Evolutionary conservation across 148 eudicot species (phyloP), one percentile per base, ranked within the genome.

Genomic region (Vaccinium corymbosum): DNA sequence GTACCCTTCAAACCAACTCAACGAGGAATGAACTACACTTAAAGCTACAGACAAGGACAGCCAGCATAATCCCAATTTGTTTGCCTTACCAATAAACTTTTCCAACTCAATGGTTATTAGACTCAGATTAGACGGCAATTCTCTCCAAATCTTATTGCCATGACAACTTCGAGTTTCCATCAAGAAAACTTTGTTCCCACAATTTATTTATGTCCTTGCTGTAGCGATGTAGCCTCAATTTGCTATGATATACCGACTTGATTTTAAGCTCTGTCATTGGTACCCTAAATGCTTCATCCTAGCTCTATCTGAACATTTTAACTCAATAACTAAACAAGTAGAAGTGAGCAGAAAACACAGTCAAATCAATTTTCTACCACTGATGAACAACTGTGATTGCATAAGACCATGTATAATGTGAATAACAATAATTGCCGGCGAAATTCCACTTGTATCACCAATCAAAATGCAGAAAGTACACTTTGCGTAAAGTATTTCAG

Each of bases 21-120:
- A 62, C 68, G 22, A 62, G 68, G 68, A 62, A 62, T 62, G 68
- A 62, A n/a, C 68, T n/a, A 62, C 68, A 62, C 22, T n/a, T 62
- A 62, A n/a, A 62, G 68, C 68, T 8, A n/a, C 27, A 4, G 9
- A 61, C 68, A 62, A 7, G 68, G 66, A 62, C 27, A 12, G 27
- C 27, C 68, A 1, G 12, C 13, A 62, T 20, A 62, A 25, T 62
- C 27, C 68, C 27, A 61, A n/a, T 62, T 11, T 11, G 12, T 61
- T 17, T 62, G 68, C 68, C 27, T 62, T n/a, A n/a, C 25, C 66
- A 59, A 59, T 59, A n/a, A 7, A n/a, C 68, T 61, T 20, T 61
- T 61, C 68, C 68, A 61, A 20, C 12, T 62, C 27, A 62, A n/a
- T 4, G 4, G 13, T 61, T n/a, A 61, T 20, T 61, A 61, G 68